Percentiles rank a stretch among this genome's conserved stretches.
Conservation (phyloP, 2,329 filamentous ascomycete species). For the Hypoxylon rubiginosum region DNA sequence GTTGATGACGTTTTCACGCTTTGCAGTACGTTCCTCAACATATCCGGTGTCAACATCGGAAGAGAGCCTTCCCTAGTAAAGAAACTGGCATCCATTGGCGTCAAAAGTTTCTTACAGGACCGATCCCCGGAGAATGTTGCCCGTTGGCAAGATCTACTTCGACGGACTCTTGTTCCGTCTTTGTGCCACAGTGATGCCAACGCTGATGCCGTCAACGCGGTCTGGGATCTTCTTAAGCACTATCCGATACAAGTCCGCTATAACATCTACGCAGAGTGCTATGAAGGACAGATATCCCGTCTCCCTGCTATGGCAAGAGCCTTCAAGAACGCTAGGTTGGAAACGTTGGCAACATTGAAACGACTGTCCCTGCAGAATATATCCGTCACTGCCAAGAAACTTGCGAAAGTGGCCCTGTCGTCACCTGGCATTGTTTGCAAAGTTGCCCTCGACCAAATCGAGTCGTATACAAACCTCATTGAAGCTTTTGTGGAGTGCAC, state of each 20-base stretch:
- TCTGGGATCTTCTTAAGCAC: constrained; percentile 84
- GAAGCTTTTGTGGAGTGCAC: constrained; percentile 95
- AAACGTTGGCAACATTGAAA: constrained; percentile 89
- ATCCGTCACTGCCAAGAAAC: constrained; percentile 83
- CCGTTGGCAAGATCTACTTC: constrained; percentile 88
- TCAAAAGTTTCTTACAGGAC: constrained; percentile 79
- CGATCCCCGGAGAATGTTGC: constrained; percentile 75
- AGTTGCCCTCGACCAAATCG: constrained; percentile 89
- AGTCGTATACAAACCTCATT: constrained; percentile 94
- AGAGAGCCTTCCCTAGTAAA: constrained; percentile 82
- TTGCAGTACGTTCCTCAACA: constrained; percentile 84
- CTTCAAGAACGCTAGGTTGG: constrained; percentile 80
- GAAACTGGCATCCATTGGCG: constrained; percentile 88
- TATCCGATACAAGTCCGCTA: constrained; percentile 85
- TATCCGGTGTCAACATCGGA: constrained; percentile 90
- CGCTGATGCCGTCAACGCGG: constrained; percentile 84
- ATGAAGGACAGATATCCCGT: constrained; percentile 81
- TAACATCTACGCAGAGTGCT: constrained; percentile 94
- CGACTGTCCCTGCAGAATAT: constrained; percentile 90
- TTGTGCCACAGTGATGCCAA: constrained; percentile 90
- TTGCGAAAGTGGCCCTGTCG: constrained; percentile 92
- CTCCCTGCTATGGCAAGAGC: constrained; percentile 82
- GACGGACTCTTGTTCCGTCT: constrained; percentile 86
- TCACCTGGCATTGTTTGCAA: constrained; percentile 93
- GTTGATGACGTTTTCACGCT: constrained; percentile 92